A percentile compares a stretch with the other conserved stretches of the same genome.
Conservation (phyloP, 257 asterid species). For the Solanum peruvianum region DNA sequence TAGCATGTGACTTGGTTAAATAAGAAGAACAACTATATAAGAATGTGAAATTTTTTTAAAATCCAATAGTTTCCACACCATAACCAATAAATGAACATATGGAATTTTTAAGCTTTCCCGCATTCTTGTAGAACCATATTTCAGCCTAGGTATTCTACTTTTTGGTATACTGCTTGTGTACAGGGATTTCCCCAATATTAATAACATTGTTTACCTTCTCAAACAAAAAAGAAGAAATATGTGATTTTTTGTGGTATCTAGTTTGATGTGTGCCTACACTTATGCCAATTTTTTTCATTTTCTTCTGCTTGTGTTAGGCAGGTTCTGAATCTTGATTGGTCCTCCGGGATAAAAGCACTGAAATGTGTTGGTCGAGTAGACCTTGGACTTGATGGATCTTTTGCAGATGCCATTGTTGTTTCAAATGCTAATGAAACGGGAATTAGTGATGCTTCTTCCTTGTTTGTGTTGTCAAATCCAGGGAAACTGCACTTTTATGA, state of each 20-base stretch:
- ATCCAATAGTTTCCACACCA: background rate
- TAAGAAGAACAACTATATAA: background rate
- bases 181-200: background rate
- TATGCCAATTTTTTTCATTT: background rate
- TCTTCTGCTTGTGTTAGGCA: conserved; percentile 20
- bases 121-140: background rate
- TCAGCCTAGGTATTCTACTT: background rate
- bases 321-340: conserved; percentile 96
- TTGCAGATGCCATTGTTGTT: conserved; percentile 57
- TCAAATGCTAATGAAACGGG: conserved; percentile 40
- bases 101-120: background rate
- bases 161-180: background rate
- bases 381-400: conserved; percentile 81
- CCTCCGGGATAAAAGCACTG: conserved; percentile 67
- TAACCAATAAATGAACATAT: background rate
- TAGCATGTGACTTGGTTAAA: background rate
- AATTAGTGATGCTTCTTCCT: conserved; percentile 27
- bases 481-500: conserved; percentile 77
- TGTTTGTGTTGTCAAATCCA: conserved; percentile 76
- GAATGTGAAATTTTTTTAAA: background rate
- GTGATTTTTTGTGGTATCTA: background rate
- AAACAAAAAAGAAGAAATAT: background rate
- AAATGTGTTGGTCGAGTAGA: conserved; percentile 77
- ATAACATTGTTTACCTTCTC: background rate
- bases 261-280: background rate